Conservation (phyloP, 768 basidiomycete species). For the Lactifluus subvellereus region DNA sequence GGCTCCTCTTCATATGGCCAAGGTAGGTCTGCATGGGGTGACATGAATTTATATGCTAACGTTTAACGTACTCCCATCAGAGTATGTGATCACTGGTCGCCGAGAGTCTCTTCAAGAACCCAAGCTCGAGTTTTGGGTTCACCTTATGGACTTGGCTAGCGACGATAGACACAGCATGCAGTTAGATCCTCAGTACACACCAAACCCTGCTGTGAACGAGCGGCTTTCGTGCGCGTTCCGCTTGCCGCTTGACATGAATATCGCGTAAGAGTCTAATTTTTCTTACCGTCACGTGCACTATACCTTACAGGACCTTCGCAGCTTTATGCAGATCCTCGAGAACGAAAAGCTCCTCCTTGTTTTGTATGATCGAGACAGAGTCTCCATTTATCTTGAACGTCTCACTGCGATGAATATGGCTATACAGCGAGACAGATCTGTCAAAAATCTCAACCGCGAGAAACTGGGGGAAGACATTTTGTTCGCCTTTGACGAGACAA, state of each 20-base stretch:
- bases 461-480: conserved; percentile 42
- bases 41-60: neutral
- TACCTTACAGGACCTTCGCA: neutral
- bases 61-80: neutral
- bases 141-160: neutral
- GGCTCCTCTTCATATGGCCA: neutral
- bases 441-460: conserved; percentile 34
- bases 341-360: conserved; percentile 17
- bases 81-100: conserved; percentile 1
- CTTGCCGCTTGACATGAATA: neutral
- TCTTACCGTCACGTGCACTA: neutral
- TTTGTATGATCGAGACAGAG: neutral
- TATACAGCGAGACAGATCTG: neutral
- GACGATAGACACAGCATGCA: conserved; percentile 11
- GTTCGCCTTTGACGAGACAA: conserved; percentile 48
- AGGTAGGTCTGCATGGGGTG: neutral
- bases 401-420: neutral
- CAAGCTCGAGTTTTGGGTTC: neutral
- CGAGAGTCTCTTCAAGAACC: neutral
- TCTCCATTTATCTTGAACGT: conserved; percentile 11
- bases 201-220: neutral
- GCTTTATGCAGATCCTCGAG: conserved; percentile 14
- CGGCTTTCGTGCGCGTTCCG: neutral
- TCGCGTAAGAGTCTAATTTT: conserved; percentile 5
- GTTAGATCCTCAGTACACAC: conserved; percentile 2